These are phyloP conservation scores for Penicillium sp. DNA, from an alignment of 2,329 filamentous ascomycete genomes.

Conservation along the genomic window DNA sequence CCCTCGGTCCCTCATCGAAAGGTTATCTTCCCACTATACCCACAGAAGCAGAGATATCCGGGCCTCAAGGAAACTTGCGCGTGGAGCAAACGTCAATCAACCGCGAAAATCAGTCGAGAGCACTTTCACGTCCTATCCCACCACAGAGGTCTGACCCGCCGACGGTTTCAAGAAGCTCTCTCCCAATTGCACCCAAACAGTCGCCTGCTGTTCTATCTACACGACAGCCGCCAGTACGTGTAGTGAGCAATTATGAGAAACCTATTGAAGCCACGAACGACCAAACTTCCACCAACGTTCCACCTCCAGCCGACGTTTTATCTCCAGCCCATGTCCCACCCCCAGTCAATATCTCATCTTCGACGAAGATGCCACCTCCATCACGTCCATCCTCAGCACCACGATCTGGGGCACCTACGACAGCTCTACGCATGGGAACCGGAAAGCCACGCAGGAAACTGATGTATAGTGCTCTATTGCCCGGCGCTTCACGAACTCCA, in stretches of 20 bases:
- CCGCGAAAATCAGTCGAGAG: not conserved
- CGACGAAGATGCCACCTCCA: constrained; percentile 4
- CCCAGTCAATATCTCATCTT: not conserved
- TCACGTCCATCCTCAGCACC: constrained; percentile 4
- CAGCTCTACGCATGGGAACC: constrained; percentile 33
- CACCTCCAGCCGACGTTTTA: not conserved
- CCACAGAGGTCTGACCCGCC: not conserved
- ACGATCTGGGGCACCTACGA: constrained; percentile 17
- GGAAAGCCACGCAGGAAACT: constrained; percentile 45
- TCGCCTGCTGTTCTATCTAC: not conserved
- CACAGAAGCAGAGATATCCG: not conserved
- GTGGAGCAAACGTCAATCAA: too few relatives aligned
- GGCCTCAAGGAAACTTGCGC: not conserved
- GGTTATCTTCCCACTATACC: not conserved
- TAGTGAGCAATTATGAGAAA: not conserved
- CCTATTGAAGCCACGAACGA: not conserved
- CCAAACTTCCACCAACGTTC: not conserved
- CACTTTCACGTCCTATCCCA: not conserved
- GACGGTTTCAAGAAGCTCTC: not conserved
- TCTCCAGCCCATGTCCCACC: not conserved
- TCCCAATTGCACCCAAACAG: not conserved
- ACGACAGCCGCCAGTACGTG: not conserved
- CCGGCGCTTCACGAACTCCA: constrained; percentile 20
- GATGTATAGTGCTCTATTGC: constrained; percentile 43
- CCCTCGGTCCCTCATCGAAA: not conserved